Evolutionary conservation across 2,329 filamentous ascomycete species (phyloP).

Genomic region (Fusarium falciforme): DNA sequence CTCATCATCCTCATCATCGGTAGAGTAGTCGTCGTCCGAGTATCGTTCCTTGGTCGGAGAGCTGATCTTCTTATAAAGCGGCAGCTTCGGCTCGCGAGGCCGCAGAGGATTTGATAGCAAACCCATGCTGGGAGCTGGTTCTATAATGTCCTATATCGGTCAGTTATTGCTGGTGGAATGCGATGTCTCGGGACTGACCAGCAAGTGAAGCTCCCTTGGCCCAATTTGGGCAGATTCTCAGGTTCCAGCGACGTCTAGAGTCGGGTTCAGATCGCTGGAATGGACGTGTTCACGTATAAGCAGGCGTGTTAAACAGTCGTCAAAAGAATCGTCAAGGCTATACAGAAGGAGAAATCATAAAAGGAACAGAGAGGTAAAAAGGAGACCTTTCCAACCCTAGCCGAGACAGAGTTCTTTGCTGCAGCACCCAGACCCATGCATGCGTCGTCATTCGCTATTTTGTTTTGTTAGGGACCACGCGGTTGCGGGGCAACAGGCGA

Average conservation of each 20-base stretch:
- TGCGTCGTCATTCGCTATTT: slow-evolving; percentile 36
- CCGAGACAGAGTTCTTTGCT: slow-evolving; percentile 12
- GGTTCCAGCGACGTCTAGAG: background rate
- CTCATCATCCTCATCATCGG: slow-evolving; percentile 59
- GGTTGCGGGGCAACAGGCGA: slow-evolving; percentile 42
- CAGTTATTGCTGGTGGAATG: slow-evolving; percentile 18
- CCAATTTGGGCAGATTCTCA: slow-evolving; percentile 21
- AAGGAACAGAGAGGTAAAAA: background rate
- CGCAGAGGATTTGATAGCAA: slow-evolving; percentile 61
- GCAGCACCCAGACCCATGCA: slow-evolving; percentile 16
- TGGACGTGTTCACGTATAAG: background rate
- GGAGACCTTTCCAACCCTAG: background rate
- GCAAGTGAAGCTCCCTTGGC: slow-evolving; percentile 16
- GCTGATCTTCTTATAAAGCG: slow-evolving; percentile 61
- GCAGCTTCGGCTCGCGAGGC: slow-evolving; percentile 60
- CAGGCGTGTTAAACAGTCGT: background rate
- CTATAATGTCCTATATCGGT: slow-evolving; percentile 15
- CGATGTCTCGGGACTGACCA: slow-evolving; percentile 15
- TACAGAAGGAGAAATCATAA: background rate
- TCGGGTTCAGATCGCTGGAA: background rate
- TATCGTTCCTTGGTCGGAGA: slow-evolving; percentile 61
- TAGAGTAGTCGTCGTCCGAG: slow-evolving; percentile 62
- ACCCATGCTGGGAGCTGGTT: slow-evolving; percentile 56
- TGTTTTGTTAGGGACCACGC: slow-evolving; percentile 38
- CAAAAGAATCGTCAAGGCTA: background rate